Evolutionary conservation across 805 yeast genomes (phyloP), one percentile per base, ranked within the genome.

Genomic region (Candida michaelii): DNA sequence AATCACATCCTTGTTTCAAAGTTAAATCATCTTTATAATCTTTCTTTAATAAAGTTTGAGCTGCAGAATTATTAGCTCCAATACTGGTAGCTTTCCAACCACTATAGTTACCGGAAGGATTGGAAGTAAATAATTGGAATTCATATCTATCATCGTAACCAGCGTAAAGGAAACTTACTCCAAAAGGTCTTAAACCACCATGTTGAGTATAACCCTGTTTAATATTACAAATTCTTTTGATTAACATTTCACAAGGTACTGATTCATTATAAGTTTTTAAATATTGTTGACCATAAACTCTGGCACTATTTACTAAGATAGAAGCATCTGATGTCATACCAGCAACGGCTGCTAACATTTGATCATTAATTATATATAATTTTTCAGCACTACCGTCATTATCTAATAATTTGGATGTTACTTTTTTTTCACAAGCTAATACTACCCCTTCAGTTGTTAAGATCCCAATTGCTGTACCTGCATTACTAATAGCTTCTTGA

Each of bases 1-100:
- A 73, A 51, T 83, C 87, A 45, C 87, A 77, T 4, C 97, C 97
- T 40, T 83, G 95, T 36, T 77, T 74, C 49, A 87, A 65, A 16
- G 75, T 63, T 53, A 88, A 65, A 44, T 85, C 93, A 54, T 87
- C 91, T 60, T 85, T 89, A 71, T 87, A 93, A 56, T 93, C 99
- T 69, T 90, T 96, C 67, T 93, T 93, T 59, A 93, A 75, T 50
- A 93, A 70, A 1, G 99, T 91, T 70, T 93, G 99, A 1, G 97
- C 97, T 34, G 97, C 90, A 6, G 96, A 80, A 50, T 89, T 89
- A 69, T 93, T 93, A 39, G 97, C 96, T 31, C 99, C 99, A 46
- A 93, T 90, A 54, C 89, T 78, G 25, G 97, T 91, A 33, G 99
- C 99, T 66, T 87, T 89, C 99, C 99, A 93, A 18, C 99, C 98